Conservation (phyloP, 331 rosid genomes). For the Saraca asoca region DNA sequence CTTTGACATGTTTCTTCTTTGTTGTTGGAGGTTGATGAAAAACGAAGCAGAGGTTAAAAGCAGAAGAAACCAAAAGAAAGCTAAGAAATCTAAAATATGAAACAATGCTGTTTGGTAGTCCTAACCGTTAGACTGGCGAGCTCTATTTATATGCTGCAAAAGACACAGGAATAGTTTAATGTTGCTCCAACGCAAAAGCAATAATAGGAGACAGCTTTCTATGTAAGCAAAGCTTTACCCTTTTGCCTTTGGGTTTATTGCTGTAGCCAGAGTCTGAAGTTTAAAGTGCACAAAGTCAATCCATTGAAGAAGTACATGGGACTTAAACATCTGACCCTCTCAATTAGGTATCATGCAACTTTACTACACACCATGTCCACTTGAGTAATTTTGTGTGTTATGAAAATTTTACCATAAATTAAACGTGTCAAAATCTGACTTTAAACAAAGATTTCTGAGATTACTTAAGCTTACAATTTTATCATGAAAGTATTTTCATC, state of each 20-base stretch:
- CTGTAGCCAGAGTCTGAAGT: neutral
- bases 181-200: conserved; percentile 38
- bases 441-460: too few species aligned
- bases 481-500: too few species aligned
- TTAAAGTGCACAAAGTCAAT: neutral
- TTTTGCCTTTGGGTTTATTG: neutral
- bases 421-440: too few species aligned
- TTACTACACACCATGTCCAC: neutral
- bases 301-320: neutral
- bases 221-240: conserved; percentile 22
- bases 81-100: conserved; percentile 1
- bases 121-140: neutral
- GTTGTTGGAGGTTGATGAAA: neutral
- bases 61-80: conserved; percentile 15
- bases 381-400: too few species aligned
- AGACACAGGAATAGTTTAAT: neutral
- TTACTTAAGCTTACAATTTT: too few species aligned
- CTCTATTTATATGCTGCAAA: conserved; percentile 35
- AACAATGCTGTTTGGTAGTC: conserved; percentile 1
- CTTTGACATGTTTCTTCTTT: conserved; percentile 33
- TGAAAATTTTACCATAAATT: too few species aligned
- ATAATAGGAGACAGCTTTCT: conserved; percentile 39
- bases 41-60: neutral
- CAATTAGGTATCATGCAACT: neutral
- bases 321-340: neutral